Percentiles rank a stretch among this genome's conserved stretches.
phyloP scores from a whole-genome alignment of 164 flowering plant genomes.

The Warburgia ugandensis region DNA sequence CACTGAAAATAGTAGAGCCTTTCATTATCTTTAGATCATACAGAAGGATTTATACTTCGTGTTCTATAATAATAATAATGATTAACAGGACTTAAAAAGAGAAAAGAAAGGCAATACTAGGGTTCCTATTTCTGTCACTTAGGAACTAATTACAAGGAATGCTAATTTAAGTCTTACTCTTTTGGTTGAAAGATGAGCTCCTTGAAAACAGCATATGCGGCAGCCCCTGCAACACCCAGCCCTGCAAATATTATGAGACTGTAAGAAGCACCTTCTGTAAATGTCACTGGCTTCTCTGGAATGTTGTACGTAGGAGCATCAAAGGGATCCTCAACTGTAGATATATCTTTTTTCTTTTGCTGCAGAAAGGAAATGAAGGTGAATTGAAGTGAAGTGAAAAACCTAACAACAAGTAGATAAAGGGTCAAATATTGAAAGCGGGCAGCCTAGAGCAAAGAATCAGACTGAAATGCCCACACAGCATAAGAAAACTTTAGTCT shows the following conservation, averaged over 20 bases:
- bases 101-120: background rate
- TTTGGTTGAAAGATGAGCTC: conserved; percentile 89
- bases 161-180: conserved; percentile 47
- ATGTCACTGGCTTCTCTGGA: conserved; percentile 94
- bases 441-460: background rate
- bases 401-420: background rate
- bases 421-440: background rate
- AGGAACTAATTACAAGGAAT: background rate
- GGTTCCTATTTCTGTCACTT: background rate
- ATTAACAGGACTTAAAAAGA: background rate
- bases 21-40: too few species aligned
- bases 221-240: conserved; percentile 78
- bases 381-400: background rate
- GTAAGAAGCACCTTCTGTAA: conserved; percentile 90
- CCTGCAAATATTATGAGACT: conserved; percentile 76
- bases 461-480: too few species aligned
- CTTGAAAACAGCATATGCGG: conserved; percentile 80
- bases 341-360: conserved; percentile 60
- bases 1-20: too few species aligned
- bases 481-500: too few species aligned
- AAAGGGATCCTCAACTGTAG: conserved; percentile 87
- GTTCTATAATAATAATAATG: too few species aligned
- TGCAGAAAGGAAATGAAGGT: conserved; percentile 1
- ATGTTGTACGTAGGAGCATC: conserved; percentile 93
- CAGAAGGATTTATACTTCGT: too few species aligned